Conservation (phyloP, 1,284 basidiomycete genomes). For the Apiotrichum domesticum region DNA sequence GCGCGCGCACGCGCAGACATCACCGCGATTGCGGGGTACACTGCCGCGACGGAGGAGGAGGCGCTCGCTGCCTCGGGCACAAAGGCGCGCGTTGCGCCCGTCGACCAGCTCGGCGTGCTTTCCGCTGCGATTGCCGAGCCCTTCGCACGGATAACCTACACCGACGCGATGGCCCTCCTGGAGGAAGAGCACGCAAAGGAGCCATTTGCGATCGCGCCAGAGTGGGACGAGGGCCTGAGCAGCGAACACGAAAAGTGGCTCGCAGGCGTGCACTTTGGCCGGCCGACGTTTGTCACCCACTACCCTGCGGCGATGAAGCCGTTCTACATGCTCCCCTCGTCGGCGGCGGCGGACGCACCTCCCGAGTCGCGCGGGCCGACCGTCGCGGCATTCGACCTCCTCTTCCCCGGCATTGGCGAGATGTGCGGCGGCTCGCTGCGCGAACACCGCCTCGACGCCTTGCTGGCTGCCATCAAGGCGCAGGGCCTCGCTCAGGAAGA, state of each 20-base stretch:
- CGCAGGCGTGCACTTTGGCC: constrained; percentile 55
- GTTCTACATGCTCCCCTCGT: constrained; percentile 79
- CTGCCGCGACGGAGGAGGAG: background rate
- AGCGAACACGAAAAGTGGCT: constrained; percentile 93
- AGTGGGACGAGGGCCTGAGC: constrained; percentile 66
- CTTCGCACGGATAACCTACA: constrained; percentile 66
- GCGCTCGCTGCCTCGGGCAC: background rate
- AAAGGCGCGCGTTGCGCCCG: background rate
- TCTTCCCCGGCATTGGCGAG: constrained; percentile 84
- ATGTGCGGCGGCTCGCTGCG: constrained; percentile 85
- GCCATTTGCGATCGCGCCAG: constrained; percentile 56
- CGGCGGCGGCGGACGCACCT: background rate
- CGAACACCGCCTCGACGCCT: constrained; percentile 65
- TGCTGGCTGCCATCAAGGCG: constrained; percentile 54
- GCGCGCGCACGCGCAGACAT: constrained; percentile 27
- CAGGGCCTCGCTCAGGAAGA: constrained; percentile 54
- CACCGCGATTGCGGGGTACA: background rate
- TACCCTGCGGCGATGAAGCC: constrained; percentile 81
- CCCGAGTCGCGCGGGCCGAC: constrained; percentile 47
- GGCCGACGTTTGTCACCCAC: constrained; percentile 85
- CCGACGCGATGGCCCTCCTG: constrained; percentile 64
- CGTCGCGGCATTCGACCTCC: constrained; percentile 88
- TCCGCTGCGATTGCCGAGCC: constrained; percentile 20
- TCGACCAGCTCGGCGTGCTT: constrained; percentile 15
- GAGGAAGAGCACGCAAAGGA: constrained; percentile 42